Conservation (phyloP, 2,329 filamentous ascomycete species). For the Scedosporium minutisporum region DNA sequence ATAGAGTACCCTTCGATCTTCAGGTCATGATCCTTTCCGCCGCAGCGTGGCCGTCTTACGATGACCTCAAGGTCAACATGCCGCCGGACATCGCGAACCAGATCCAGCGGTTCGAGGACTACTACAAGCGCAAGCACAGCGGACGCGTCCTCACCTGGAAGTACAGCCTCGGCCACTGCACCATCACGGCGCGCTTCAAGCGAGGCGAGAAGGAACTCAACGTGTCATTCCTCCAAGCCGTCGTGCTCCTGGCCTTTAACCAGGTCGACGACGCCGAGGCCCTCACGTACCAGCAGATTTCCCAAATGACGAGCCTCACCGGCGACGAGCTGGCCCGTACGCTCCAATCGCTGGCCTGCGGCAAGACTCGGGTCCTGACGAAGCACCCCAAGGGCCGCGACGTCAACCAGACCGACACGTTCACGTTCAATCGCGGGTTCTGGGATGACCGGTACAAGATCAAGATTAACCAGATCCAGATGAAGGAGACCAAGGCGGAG, state of each 20-base stretch:
- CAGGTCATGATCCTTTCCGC: slow-evolving; percentile 85
- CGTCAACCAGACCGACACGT: slow-evolving; percentile 68
- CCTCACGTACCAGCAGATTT: slow-evolving; percentile 67
- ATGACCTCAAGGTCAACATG: slow-evolving; percentile 61
- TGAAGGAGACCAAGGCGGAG: slow-evolving; percentile 91
- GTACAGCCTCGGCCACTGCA: slow-evolving; percentile 83
- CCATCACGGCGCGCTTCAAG: slow-evolving; percentile 70
- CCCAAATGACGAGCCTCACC: slow-evolving; percentile 62
- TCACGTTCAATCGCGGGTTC: slow-evolving; percentile 72
- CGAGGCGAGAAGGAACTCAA: slow-evolving; percentile 79
- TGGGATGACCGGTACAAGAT: slow-evolving; percentile 74
- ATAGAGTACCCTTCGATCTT: slow-evolving; percentile 29
- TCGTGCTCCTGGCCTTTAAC: slow-evolving; percentile 88
- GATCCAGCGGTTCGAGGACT: slow-evolving; percentile 69
- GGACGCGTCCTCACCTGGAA: slow-evolving; percentile 86
- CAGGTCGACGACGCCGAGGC: slow-evolving; percentile 47
- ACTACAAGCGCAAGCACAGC: slow-evolving; percentile 84
- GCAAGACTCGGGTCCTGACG: slow-evolving; percentile 70
- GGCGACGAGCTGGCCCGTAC: slow-evolving; percentile 78
- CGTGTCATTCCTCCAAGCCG: slow-evolving; percentile 84
- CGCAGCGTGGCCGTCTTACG: slow-evolving; percentile 87
- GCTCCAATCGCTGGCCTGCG: slow-evolving; percentile 89
- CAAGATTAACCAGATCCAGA: slow-evolving; percentile 98
- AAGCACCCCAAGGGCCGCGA: slow-evolving; percentile 84
- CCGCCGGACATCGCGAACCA: slow-evolving; percentile 67